A percentile compares a stretch with the other conserved stretches of the same genome.
Evolutionary conservation across 495 filamentous ascomycete species (phyloP).

Genomic region (Aspergillus ostianus): DNA sequence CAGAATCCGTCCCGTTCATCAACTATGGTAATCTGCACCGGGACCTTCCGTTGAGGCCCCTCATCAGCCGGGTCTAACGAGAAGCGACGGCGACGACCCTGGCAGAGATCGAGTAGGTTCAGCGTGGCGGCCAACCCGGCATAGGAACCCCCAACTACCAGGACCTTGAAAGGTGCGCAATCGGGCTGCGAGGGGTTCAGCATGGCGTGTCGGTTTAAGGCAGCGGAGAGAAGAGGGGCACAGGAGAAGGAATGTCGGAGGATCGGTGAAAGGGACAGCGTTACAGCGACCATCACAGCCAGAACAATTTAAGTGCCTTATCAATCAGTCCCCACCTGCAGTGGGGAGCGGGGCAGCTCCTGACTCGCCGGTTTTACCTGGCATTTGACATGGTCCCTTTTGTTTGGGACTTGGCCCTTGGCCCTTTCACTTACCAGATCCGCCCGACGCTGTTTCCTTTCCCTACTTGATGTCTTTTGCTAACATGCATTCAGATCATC

Average conservation of each 20-base stretch:
- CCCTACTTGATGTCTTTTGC: too few relatives aligned
- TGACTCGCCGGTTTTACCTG: too few relatives aligned
- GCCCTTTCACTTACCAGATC: too few relatives aligned
- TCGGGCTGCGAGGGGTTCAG: too few relatives aligned
- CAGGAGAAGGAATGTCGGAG: not conserved
- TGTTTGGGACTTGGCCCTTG: too few relatives aligned
- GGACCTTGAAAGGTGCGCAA: not conserved
- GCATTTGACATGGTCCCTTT: too few relatives aligned
- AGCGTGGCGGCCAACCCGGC: conserved; percentile 55
- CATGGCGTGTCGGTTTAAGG: not conserved
- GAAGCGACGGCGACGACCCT: conserved; percentile 28
- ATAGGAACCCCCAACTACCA: conserved; percentile 51
- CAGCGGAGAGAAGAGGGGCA: too few relatives aligned
- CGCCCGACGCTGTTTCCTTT: too few relatives aligned
- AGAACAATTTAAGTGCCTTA: not conserved
- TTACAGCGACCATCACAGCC: too few relatives aligned
- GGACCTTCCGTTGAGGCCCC: conserved; percentile 26
- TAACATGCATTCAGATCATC: too few relatives aligned
- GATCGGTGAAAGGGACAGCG: too few relatives aligned
- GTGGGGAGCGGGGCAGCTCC: not conserved
- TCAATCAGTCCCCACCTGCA: not conserved
- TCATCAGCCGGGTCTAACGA: conserved; percentile 4
- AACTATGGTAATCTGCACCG: conserved; percentile 55
- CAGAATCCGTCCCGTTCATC: conserved; percentile 64
- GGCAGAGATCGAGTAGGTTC: conserved; percentile 54